Percentiles rank a stretch among this genome's conserved stretches.
Conservation (phyloP, 495 filamentous ascomycete species). For the Hyaloscypha bicolor region DNA sequence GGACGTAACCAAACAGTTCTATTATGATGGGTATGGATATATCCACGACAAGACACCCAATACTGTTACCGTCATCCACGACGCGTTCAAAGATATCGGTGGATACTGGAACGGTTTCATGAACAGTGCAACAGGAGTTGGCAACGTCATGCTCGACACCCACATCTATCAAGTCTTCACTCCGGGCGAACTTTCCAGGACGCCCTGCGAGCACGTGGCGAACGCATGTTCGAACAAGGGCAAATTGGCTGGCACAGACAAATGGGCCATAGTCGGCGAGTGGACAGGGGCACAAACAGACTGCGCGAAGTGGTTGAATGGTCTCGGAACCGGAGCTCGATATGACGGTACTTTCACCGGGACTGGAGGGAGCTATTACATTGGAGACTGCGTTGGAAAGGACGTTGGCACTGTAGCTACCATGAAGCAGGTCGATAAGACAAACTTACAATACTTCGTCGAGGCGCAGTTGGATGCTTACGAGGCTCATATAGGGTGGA, state of each 20-base stretch:
- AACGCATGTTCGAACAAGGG: constrained; percentile 52
- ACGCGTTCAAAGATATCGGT: constrained; percentile 65
- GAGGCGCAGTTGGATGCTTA: constrained; percentile 77
- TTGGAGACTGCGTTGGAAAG: constrained; percentile 64
- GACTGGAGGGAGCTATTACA: constrained; percentile 38
- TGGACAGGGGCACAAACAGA: constrained; percentile 73
- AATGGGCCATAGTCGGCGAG: constrained; percentile 73
- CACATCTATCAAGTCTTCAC: constrained; percentile 74
- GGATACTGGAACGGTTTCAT: constrained; percentile 76
- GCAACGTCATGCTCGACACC: constrained; percentile 68
- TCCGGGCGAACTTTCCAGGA: constrained; percentile 52
- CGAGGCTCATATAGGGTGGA: constrained; percentile 69
- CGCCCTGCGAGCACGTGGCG: constrained; percentile 50
- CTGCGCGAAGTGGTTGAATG: constrained; percentile 74
- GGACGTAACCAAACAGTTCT: constrained; percentile 59
- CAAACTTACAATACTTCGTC: constrained; percentile 62
- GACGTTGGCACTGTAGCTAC: constrained; percentile 55
- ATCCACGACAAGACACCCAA: constrained; percentile 52
- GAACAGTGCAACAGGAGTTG: constrained; percentile 49
- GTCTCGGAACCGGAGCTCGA: constrained; percentile 65
- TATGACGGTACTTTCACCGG: constrained; percentile 66
- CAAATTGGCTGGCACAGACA: constrained; percentile 59
- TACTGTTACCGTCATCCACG: constrained; percentile 64
- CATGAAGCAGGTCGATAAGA: constrained; percentile 53
- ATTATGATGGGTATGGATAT: constrained; percentile 61